These are phyloP conservation scores for Russula dissimulans DNA, from an alignment of 768 basidiomycete genomes.

Conservation along the genomic window DNA sequence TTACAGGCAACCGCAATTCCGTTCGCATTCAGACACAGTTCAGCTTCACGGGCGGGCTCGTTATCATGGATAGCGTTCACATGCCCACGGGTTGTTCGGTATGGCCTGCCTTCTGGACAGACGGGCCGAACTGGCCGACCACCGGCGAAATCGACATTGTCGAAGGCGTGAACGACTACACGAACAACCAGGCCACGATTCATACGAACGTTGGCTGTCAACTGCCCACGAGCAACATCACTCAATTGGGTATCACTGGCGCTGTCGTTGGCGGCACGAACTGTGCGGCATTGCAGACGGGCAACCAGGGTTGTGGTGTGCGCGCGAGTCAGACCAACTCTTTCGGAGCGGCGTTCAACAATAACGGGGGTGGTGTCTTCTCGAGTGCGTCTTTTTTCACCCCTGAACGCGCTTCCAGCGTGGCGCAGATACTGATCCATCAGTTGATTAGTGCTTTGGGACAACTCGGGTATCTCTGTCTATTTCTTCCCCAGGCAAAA, in stretches of 20 bases:
- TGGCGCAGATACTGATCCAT: conserved; percentile 14
- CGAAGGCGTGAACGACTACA: conserved; percentile 76
- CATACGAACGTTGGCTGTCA: conserved; percentile 69
- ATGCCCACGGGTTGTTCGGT: conserved; percentile 82
- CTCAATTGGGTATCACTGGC: conserved; percentile 48
- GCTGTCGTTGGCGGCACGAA: conserved; percentile 59
- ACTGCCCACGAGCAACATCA: conserved; percentile 40
- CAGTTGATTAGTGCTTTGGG: conserved; percentile 57
- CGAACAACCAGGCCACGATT: conserved; percentile 72
- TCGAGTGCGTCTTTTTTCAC: conserved; percentile 51
- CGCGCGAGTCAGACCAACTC: conserved; percentile 49
- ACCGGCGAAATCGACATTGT: conserved; percentile 77
- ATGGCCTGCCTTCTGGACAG: conserved; percentile 52
- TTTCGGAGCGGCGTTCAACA: conserved; percentile 83
- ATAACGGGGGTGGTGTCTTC: conserved; percentile 80
- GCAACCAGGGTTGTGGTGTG: conserved; percentile 77
- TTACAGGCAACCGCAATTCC: conserved; percentile 60
- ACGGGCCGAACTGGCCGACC: conserved; percentile 54
- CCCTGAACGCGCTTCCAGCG: not conserved
- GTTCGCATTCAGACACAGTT: conserved; percentile 65
- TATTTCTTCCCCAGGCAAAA: conserved; percentile 73
- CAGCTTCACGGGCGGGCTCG: conserved; percentile 54
- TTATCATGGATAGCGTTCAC: conserved; percentile 78
- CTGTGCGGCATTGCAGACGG: conserved; percentile 60
- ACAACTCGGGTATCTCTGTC: conserved; percentile 60